Conservation (phyloP, 2,329 filamentous ascomycete genomes). For the Colletotrichum chrysophilum region DNA sequence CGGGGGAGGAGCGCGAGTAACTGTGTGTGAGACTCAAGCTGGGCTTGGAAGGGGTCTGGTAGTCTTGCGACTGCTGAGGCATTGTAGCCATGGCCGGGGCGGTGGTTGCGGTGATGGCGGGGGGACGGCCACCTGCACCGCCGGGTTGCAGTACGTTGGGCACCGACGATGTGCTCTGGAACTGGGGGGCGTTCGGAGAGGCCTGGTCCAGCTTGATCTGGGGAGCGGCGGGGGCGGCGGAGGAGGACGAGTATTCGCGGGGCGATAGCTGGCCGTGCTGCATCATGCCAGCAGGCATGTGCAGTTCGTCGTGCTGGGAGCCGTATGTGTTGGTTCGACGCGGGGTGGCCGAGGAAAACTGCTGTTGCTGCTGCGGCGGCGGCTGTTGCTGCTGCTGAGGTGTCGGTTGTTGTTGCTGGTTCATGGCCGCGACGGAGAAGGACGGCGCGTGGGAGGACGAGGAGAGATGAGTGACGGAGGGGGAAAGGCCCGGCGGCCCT, state of each 20-base stretch:
- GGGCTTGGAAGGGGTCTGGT: conserved; percentile 69
- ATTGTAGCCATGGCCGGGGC: conserved; percentile 51
- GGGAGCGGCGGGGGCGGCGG: conserved; percentile 38
- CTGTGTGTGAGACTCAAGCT: conserved; percentile 70
- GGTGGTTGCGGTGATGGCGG: conserved; percentile 46
- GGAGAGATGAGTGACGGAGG: conserved; percentile 11
- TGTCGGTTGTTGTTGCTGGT: conserved; percentile 12
- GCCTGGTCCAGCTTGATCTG: conserved; percentile 58
- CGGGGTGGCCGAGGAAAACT: conserved; percentile 36
- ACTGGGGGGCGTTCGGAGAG: conserved; percentile 42
- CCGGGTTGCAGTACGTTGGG: conserved; percentile 66
- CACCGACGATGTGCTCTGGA: conserved; percentile 48
- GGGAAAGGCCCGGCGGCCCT: conserved; percentile 17
- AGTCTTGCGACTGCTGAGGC: conserved; percentile 51
- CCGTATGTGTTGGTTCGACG: conserved; percentile 44
- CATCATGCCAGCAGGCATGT: conserved; percentile 54
- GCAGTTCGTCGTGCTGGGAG: conserved; percentile 57
- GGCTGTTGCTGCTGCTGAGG: conserved; percentile 28
- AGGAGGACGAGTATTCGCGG: conserved; percentile 47
- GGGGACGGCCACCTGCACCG: conserved; percentile 33
- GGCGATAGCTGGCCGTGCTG: conserved; percentile 50
- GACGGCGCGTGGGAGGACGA: not conserved
- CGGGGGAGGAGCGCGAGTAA: conserved; percentile 87
- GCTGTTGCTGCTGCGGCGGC: conserved; percentile 34
- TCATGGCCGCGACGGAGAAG: conserved; percentile 13